A percentile compares a stretch with the other conserved stretches of the same genome.
Evolutionary conservation across 2,329 filamentous ascomycete genomes (phyloP).

Genomic region (Hirsutella rhossiliensis): DNA sequence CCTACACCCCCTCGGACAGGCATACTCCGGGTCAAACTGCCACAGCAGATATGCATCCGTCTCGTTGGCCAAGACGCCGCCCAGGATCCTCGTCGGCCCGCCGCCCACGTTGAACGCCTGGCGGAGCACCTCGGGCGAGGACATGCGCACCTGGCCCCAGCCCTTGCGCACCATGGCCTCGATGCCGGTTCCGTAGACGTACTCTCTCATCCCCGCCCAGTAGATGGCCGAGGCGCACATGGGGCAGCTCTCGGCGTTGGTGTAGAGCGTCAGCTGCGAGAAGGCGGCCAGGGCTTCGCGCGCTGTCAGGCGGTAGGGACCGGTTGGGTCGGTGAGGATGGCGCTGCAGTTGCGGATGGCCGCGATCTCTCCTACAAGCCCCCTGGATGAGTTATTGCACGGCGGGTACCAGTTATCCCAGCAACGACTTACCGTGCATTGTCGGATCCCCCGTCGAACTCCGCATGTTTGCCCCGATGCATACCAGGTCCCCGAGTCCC

Average conservation of each 20-base stretch:
- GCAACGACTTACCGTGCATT: conserved; percentile 29
- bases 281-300: conserved; percentile 31
- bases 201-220: conserved; percentile 42
- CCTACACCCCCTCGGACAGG: conserved; percentile 3
- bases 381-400: conserved; percentile 7
- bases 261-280: conserved; percentile 36
- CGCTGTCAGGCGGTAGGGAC: conserved; percentile 29
- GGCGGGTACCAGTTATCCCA: too few relatives aligned
- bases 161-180: conserved; percentile 30
- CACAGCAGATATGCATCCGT: conserved; percentile 41
- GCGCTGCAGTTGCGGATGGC: conserved; percentile 40
- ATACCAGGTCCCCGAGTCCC: conserved; percentile 31
- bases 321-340: conserved; percentile 31
- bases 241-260: conserved; percentile 43
- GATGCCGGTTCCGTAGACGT: conserved; percentile 40
- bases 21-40: conserved; percentile 30
- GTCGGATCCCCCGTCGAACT: conserved; percentile 36
- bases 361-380: conserved; percentile 34
- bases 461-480: conserved; percentile 33
- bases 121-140: conserved; percentile 31
- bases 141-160: conserved; percentile 38
- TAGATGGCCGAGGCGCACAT: conserved; percentile 47
- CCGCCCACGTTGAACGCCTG: conserved; percentile 26
- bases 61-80: conserved; percentile 34
- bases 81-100: conserved; percentile 20